phyloP scores from a whole-genome alignment of 176 grass and related monocot species.

The Oryza glumipatula region DNA sequence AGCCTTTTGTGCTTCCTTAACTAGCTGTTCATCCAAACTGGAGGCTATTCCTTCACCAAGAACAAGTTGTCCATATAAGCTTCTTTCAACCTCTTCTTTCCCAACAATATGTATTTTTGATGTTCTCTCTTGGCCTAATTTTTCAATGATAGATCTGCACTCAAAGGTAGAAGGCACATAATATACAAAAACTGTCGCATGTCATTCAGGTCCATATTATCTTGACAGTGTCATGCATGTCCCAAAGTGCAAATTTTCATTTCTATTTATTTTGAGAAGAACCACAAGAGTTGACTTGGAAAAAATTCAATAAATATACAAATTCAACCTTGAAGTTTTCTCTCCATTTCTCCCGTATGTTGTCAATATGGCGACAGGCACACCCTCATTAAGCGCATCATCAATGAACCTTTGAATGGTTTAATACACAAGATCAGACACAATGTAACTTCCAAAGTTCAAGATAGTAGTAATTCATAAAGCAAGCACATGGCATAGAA shows the following conservation, averaged over 20 bases:
- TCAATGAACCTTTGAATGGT: constrained; percentile 79
- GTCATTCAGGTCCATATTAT: not conserved
- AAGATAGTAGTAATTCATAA: constrained; percentile 4
- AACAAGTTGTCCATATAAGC: constrained; percentile 92
- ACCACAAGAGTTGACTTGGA: not conserved
- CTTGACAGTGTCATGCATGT: constrained; percentile 9
- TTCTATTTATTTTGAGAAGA: not conserved
- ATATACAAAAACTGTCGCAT: not conserved
- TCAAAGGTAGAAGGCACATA: constrained; percentile 30
- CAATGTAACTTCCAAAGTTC: constrained; percentile 18
- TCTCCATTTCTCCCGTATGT: constrained; percentile 84
- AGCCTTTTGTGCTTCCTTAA: constrained; percentile 81
- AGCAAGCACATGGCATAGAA: constrained; percentile 14
- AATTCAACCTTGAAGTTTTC: constrained; percentile 72
- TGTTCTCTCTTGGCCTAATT: constrained; percentile 70
- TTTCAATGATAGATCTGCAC: constrained; percentile 70
- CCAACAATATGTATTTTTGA: constrained; percentile 88
- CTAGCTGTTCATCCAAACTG: constrained; percentile 84
- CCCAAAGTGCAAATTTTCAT: not conserved
- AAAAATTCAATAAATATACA: constrained; percentile 5
- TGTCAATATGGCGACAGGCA: constrained; percentile 71
- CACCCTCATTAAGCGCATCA: constrained; percentile 74
- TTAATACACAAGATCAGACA: constrained; percentile 39
- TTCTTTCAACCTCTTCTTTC: constrained; percentile 85
- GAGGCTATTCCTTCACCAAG: constrained; percentile 78